Evolutionary conservation across 139 green algal genomes (phyloP).

Genomic region (Haematococcus lacustris): DNA sequence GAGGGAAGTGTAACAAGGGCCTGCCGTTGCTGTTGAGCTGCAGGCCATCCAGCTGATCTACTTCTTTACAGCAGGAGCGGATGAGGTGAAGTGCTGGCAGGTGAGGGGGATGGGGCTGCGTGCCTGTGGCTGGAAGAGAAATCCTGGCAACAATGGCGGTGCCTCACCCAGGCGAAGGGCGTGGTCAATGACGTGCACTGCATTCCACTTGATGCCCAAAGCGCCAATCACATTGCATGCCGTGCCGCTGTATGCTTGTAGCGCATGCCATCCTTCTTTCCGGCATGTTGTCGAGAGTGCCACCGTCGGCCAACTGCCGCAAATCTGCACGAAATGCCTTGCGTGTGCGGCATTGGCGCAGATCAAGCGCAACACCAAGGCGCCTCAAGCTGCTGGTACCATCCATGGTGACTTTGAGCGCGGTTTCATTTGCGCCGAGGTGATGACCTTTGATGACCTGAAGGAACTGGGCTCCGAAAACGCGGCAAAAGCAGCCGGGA

Average conservation of each 20-base stretch:
- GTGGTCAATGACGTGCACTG: too few species aligned
- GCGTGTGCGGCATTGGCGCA: conserved; percentile 3
- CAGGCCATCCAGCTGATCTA: conserved; percentile 88
- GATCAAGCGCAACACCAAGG: conserved; percentile 78
- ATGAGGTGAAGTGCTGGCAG: conserved; percentile 96
- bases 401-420: conserved; percentile 98
- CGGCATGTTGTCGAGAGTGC: neutral
- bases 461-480: conserved; percentile 70
- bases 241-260: neutral
- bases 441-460: conserved; percentile 70
- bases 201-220: neutral
- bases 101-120: neutral
- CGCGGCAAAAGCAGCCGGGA: conserved; percentile 88
- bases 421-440: conserved; percentile 99
- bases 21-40: too few species aligned
- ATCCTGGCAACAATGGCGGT: neutral
- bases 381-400: conserved; percentile 87
- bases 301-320: neutral
- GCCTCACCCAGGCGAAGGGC: too few species aligned
- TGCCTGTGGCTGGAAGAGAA: neutral
- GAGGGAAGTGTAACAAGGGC: too few species aligned
- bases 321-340: neutral
- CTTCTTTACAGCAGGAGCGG: conserved; percentile 96
- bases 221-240: neutral
- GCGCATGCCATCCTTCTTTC: neutral